A percentile compares a stretch with the other conserved stretches of the same genome.
Conservation (phyloP, 2,329 filamentous ascomycete genomes). For the Pyrenophora graminea region DNA sequence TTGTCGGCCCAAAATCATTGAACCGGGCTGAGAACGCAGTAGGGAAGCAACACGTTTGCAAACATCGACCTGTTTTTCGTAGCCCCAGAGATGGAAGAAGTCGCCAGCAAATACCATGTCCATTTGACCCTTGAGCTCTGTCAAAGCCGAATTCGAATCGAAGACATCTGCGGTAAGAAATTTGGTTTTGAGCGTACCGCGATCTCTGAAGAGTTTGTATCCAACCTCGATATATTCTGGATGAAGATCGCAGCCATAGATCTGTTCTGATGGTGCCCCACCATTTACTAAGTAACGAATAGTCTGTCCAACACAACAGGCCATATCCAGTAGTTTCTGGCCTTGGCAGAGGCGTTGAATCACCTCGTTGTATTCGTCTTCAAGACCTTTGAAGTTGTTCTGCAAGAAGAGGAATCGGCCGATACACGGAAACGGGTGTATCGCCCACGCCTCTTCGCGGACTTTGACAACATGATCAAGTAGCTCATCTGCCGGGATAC, state of each 20-base stretch:
- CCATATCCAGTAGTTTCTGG: conserved; percentile 47
- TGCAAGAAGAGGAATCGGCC: conserved; percentile 41
- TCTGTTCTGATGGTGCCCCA: conserved; percentile 46
- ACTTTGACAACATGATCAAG: conserved; percentile 37
- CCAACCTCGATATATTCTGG: conserved; percentile 58
- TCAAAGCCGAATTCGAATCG: conserved; percentile 32
- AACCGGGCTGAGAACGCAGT: conserved; percentile 47
- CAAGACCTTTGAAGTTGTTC: conserved; percentile 23
- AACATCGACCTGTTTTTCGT: conserved; percentile 38
- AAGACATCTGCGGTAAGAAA: conserved; percentile 60
- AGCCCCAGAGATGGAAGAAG: conserved; percentile 51
- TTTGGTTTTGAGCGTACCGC: conserved; percentile 49
- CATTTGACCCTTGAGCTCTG: conserved; percentile 34
- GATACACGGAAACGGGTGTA: conserved; percentile 41
- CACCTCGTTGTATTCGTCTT: conserved; percentile 30
- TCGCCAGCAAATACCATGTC: conserved; percentile 49
- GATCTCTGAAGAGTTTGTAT: conserved; percentile 45
- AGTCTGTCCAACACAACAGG: conserved; percentile 53
- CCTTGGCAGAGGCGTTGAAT: conserved; percentile 33
- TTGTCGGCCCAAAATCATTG: conserved; percentile 59
- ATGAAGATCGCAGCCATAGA: conserved; percentile 48
- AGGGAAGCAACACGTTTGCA: conserved; percentile 42
- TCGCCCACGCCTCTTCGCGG: conserved; percentile 31
- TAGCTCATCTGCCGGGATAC: conserved; percentile 39
- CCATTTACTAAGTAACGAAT: conserved; percentile 48